Conservation (phyloP, 352 stramenopile species). For the Pythium folliculosum region DNA sequence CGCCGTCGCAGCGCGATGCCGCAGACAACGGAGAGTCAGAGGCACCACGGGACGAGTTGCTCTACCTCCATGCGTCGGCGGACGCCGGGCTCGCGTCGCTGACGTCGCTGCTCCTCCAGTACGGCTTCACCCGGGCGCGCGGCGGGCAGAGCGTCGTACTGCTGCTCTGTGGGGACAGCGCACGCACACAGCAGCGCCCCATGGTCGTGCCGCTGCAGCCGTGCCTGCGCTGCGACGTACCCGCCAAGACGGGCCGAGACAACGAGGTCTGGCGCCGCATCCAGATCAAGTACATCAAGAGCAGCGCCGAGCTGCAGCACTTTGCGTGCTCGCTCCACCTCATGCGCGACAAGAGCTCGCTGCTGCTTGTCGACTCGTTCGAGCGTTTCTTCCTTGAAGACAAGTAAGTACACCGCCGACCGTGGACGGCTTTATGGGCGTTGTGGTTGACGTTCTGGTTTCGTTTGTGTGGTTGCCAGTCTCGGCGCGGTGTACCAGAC, state of each 20-base stretch:
- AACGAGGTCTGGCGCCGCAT: conserved; percentile 52
- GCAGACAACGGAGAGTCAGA: conserved; percentile 8
- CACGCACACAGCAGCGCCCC: conserved; percentile 24
- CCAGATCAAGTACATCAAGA: conserved; percentile 68
- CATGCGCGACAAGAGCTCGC: conserved; percentile 41
- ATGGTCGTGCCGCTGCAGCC: conserved; percentile 45
- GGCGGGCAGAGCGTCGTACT: conserved; percentile 49
- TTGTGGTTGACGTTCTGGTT: background rate
- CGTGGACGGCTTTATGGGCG: background rate
- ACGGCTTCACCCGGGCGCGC: conserved; percentile 57
- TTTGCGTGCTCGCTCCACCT: conserved; percentile 66
- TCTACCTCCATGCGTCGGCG: conserved; percentile 50
- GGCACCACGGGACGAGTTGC: conserved; percentile 24
- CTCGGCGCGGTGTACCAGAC: conserved; percentile 62
- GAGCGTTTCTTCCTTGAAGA: conserved; percentile 54
- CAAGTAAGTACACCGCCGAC: conserved; percentile 21
- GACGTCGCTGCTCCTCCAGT: conserved; percentile 67
- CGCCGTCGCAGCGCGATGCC: conserved; percentile 5
- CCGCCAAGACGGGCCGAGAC: conserved; percentile 48
- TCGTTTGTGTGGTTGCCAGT: conserved; percentile 4
- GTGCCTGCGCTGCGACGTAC: conserved; percentile 43
- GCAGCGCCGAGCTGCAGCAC: conserved; percentile 49
- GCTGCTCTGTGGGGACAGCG: conserved; percentile 41
- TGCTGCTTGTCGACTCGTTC: conserved; percentile 60
- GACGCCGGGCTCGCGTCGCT: conserved; percentile 56